Base-by-base conservation (phyloP, 345 rosid genomes). In the Lepidium didymum region DNA sequence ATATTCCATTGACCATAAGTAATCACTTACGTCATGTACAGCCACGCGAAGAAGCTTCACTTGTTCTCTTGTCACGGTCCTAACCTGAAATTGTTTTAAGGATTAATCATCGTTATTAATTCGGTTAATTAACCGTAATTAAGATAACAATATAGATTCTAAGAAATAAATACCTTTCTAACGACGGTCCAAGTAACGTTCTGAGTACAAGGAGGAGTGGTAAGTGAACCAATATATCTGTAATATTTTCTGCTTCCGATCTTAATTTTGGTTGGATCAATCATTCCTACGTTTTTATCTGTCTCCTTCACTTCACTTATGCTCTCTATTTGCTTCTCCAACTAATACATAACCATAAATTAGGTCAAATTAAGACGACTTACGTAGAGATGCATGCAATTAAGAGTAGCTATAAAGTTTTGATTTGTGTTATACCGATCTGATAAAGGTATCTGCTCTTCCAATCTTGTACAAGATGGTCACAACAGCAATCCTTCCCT, bases 201-300 rank as follows among this genome's bases (percentile, higher is more conserved):
- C 49, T 88, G 81, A 4, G 90, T 81, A 76, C 98, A 92, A 54
- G 98, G 96, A 75, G 98, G 98, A 69, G 74, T 11, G 0, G 96
- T 92, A 6, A 92, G 93, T 63, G 98, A 92, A 38, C 98, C 98
- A 2, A 78, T 55, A 71, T 92, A 92, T 78, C 95, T 81, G 64
- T 78, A 92, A 69, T 86, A 92, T 63, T 87, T 83, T 69, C 87
- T 75, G 52, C 86, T 81, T 21, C 84, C 88, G 3, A 86, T 47
- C 51, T 81, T 81, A 35, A 92, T 75, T 35, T 44, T 27, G 37
- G 75, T 85, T 5, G 96, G 93, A 53, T 90, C 78, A n/a, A 84
- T 68, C 10, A 80, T 35, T 0, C 96, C 91, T 34, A 72, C 79
- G 14, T 7, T 70, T 62, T 7, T 79, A 38, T 82, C 81, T 63